Evolutionary conservation across 176 grass and related monocot species (phyloP).

Genomic region (Carex littledalei): DNA sequence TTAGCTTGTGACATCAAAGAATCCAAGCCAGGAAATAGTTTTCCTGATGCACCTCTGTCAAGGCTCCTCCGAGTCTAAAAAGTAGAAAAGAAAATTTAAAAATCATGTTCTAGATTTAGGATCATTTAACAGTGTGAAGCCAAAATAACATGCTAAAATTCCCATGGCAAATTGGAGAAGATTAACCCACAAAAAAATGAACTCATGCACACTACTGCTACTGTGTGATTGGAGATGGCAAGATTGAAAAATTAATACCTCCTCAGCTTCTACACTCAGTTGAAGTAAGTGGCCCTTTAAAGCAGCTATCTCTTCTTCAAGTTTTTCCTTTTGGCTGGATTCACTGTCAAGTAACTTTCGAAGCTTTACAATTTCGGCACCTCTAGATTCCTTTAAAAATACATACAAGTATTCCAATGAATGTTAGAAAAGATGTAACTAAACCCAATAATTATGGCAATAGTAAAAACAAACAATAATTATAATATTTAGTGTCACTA

Average conservation of each 20-base stretch:
- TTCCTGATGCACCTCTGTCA: slow-evolving; percentile 74
- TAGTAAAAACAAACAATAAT: not conserved
- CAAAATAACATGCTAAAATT: slow-evolving; percentile 7
- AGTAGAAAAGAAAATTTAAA: slow-evolving; percentile 20
- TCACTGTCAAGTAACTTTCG: slow-evolving; percentile 72
- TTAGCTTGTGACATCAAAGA: slow-evolving; percentile 75
- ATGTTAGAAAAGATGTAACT: slow-evolving; percentile 10
- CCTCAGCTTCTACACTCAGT: slow-evolving; percentile 83
- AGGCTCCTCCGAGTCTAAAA: slow-evolving; percentile 79
- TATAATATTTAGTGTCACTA: not conserved
- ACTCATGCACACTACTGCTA: not conserved
- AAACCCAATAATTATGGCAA: slow-evolving; percentile 7
- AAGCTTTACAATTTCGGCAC: slow-evolving; percentile 67
- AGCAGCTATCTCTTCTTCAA: slow-evolving; percentile 83
- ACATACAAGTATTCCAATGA: slow-evolving; percentile 12
- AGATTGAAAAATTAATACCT: slow-evolving; percentile 46
- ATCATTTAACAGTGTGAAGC: slow-evolving; percentile 13
- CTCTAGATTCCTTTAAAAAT: slow-evolving; percentile 61
- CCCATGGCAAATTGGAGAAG: slow-evolving; percentile 5
- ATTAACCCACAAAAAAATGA: not conserved
- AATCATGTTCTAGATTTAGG: not conserved
- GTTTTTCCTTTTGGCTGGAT: slow-evolving; percentile 75
- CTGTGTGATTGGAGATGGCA: not conserved
- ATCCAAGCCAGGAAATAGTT: slow-evolving; percentile 89
- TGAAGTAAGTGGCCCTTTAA: slow-evolving; percentile 87